phyloP scores from a whole-genome alignment of 75 land plant species.

The Pinus tabuliformis region DNA sequence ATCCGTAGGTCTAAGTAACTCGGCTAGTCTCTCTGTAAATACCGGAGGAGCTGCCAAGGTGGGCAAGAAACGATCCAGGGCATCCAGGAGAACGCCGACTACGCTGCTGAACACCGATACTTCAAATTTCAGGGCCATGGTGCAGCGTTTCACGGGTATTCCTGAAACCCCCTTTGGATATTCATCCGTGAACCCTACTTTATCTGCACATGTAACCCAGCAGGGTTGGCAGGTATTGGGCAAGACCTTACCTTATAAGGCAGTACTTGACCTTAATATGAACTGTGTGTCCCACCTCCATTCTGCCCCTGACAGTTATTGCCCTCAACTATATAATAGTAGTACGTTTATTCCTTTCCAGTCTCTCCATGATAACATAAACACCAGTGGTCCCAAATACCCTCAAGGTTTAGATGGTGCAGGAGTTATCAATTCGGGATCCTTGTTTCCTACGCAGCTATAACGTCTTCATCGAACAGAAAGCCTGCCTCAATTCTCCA shows the following conservation, averaged over 20 bases:
- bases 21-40: background rate
- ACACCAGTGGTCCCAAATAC: background rate
- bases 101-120: constrained; percentile 59
- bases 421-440: background rate
- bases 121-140: constrained; percentile 64
- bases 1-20: background rate
- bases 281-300: background rate
- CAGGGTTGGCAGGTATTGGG: no score
- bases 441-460: background rate
- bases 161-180: constrained; percentile 9
- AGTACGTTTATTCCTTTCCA: background rate
- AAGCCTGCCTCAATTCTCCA: background rate
- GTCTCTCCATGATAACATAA: background rate
- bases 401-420: background rate
- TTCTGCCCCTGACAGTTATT: background rate
- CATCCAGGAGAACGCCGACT: constrained; percentile 47
- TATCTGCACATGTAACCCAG: background rate
- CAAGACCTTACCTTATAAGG: background rate
- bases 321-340: no score
- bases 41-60: constrained; percentile 8
- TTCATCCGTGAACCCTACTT: background rate
- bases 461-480: background rate
- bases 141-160: constrained; percentile 76
- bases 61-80: constrained; percentile 34
- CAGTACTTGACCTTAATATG: background rate